These are phyloP conservation scores for Mortierella hygrophila DNA, from an alignment of 192 early-diverging fungal species.

Conservation along the genomic window DNA sequence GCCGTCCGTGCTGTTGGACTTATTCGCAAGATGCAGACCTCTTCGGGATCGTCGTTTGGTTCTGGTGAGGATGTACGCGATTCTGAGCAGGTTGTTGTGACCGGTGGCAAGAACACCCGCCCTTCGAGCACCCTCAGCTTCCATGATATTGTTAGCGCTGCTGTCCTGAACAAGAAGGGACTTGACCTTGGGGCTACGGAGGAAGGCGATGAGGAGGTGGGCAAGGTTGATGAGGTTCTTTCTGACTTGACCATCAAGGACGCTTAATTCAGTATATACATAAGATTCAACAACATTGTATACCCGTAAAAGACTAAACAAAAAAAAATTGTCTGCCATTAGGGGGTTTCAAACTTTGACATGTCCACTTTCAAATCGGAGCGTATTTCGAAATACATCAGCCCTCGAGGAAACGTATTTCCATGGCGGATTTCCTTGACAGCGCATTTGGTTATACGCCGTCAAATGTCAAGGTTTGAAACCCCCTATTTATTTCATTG, in stretches of 20 bases:
- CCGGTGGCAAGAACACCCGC: constrained; percentile 14
- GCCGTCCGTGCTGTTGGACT: constrained; percentile 50
- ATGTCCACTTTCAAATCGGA: too few species aligned
- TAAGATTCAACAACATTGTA: too few species aligned
- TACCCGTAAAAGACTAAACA: not conserved
- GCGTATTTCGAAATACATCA: too few species aligned
- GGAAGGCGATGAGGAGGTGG: constrained; percentile 12
- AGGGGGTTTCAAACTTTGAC: too few species aligned
- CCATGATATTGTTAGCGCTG: constrained; percentile 53
- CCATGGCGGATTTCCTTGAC: too few species aligned
- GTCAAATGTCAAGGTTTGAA: too few species aligned
- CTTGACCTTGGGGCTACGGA: not conserved
- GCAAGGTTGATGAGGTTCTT: constrained; percentile 21
- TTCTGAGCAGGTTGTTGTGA: not conserved
- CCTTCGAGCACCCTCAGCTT: constrained; percentile 37
- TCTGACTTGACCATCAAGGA: constrained; percentile 29
- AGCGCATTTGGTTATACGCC: too few species aligned
- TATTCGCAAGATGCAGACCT: constrained; percentile 37
- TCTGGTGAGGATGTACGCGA: constrained; percentile 28
- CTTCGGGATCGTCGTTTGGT: constrained; percentile 28
- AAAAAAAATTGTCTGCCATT: not conserved
- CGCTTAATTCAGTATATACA: not conserved
- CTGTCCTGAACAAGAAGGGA: constrained; percentile 27
- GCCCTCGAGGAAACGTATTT: too few species aligned
- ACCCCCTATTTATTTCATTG: constrained; percentile 1